phyloP scores from a whole-genome alignment of 2,329 filamentous ascomycete genomes.

The Sordariomycetes sp. region DNA sequence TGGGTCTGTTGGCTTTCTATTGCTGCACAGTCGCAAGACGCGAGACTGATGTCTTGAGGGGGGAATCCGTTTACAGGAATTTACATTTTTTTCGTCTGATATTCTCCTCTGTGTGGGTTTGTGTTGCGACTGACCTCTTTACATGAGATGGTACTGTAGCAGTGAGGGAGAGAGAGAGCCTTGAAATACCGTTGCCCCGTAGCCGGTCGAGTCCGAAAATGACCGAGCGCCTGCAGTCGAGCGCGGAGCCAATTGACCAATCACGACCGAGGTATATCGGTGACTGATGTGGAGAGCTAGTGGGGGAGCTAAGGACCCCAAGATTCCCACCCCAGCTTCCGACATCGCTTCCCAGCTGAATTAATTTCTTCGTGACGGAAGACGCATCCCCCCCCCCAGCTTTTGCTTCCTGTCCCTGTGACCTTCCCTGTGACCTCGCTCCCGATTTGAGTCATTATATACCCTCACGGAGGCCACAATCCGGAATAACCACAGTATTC shows the following conservation, averaged over 20 bases:
- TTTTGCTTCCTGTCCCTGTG: slow-evolving; percentile 1
- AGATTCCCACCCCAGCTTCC: neutral
- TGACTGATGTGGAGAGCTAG: slow-evolving; percentile 2
- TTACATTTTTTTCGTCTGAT: neutral
- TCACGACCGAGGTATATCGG: neutral
- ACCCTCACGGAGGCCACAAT: neutral
- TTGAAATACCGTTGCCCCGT: too few species aligned
- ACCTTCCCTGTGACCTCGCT: slow-evolving; percentile 4
- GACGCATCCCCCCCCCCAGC: neutral
- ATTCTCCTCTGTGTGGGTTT: neutral
- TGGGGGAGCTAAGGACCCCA: neutral
- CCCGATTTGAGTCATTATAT: neutral
- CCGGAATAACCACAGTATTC: neutral
- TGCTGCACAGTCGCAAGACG: neutral
- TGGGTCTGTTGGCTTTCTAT: neutral
- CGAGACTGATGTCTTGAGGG: neutral
- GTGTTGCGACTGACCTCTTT: too few species aligned
- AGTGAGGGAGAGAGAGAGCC: too few species aligned
- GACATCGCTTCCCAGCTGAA: slow-evolving; percentile 1
- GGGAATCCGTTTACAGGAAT: neutral
- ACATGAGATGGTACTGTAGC: too few species aligned
- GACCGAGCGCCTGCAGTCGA: too few species aligned
- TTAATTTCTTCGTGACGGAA: neutral
- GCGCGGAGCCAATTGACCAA: neutral
- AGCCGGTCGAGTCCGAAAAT: too few species aligned